Evolutionary conservation across 2,329 filamentous ascomycete genomes (phyloP).

Genomic region (Alternaria sp.): DNA sequence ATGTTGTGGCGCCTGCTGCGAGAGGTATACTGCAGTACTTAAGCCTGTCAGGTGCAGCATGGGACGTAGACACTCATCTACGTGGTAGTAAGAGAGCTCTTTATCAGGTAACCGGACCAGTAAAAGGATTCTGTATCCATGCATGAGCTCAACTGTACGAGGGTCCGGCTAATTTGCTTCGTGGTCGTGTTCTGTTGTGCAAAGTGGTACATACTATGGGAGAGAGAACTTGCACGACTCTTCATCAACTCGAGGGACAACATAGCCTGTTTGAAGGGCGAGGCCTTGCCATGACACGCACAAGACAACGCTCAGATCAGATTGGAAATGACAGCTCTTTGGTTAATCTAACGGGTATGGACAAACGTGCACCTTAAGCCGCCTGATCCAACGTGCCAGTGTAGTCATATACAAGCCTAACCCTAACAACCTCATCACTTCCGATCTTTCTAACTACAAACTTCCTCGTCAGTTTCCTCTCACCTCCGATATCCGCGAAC

Average conservation of each 20-base stretch:
- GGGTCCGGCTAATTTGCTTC: neutral
- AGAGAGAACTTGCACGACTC: conserved; percentile 1
- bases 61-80: neutral
- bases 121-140: neutral
- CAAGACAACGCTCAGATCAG: neutral
- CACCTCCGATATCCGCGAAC: conserved; percentile 38
- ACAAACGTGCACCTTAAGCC: neutral
- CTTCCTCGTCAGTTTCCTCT: conserved; percentile 41
- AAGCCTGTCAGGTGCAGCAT: conserved; percentile 1
- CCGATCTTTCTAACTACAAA: conserved; percentile 44
- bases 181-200: neutral
- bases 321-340: neutral
- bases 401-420: conserved; percentile 47
- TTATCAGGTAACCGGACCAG: neutral
- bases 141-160: neutral
- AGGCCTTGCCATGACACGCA: neutral
- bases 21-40: conserved; percentile 16
- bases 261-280: neutral
- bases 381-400: conserved; percentile 26
- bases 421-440: conserved; percentile 35
- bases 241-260: conserved; percentile 2
- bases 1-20: conserved; percentile 8
- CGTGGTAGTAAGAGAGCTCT: neutral
- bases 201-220: conserved; percentile 3
- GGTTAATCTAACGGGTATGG: neutral